Evolutionary conservation across 352 stramenopile genomes (phyloP), one percentile per base, ranked within the genome.

Genomic region (Globisporangium megalacanthum): DNA sequence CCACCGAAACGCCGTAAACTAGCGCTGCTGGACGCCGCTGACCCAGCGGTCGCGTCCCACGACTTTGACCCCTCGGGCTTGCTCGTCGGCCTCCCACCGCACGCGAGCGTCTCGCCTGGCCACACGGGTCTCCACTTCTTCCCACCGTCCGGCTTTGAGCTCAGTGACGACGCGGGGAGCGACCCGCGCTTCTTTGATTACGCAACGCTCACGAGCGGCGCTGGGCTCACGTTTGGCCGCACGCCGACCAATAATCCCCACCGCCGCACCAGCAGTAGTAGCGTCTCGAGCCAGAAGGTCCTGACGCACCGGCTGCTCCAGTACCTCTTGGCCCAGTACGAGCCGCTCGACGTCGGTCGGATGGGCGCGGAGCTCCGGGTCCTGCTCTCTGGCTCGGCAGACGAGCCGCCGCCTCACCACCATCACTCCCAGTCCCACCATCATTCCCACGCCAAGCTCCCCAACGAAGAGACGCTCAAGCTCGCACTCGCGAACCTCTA

Each of bases 251-350:
- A 1, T 29, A 29, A 13, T 5, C 35, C 3, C 35, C 35, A 5
- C 7, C 35, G 35, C 35, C 35, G 1, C 35, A 39, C 7, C 2
- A 13, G 35, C 6, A 39, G 35, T 13, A 39, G 35, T 61, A 71
- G 50, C 35, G 50, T 59, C 0, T 52, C 61, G 19, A 79, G 68
- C 59, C 77, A 87, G 61, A 88, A 88, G 61, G 54, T 89, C 49
- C 68, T 89, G 4, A 88, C 78, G 2, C 81, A 91, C 48, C 68
- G 81, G 3, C 58, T 91, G 14, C 66, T 91, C 46, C 83, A 88
- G 60, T 92, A 88, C 50, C 62, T 88, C 15, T 89, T 89, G 44
- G 77, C 82, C 1, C 79, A 89, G 61, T 90, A 89, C 49, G 79
- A 89, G 42, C 79, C 82, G 9, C 60, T 92, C 20, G 75, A 91